These are phyloP conservation scores for Fusarium lyarnte DNA, from an alignment of 2,329 filamentous ascomycete species.

Conservation along the genomic window DNA sequence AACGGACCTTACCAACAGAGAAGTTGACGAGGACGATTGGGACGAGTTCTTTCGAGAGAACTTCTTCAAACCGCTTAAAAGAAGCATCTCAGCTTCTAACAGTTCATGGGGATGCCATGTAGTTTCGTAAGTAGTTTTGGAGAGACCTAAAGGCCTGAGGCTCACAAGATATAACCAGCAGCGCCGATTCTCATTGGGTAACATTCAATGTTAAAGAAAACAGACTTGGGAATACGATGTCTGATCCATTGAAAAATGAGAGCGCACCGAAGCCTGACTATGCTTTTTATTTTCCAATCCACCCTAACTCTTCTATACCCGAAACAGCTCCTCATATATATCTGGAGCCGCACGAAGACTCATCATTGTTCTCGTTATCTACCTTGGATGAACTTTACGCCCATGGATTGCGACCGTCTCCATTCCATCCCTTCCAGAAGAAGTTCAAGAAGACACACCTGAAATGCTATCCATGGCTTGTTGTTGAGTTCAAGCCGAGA, in stretches of 20 bases:
- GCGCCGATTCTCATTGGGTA: not conserved
- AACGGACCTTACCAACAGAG: not conserved
- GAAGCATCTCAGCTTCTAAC: not conserved
- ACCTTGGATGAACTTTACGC: fast-evolving
- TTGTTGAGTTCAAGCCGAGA: not conserved
- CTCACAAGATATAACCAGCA: not conserved
- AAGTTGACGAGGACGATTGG: fast-evolving
- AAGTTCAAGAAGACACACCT: fast-evolving
- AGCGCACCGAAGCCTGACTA: not conserved
- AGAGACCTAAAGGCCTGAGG: fast-evolving
- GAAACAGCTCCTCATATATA: too few relatives aligned
- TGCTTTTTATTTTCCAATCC: not conserved
- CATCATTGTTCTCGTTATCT: not conserved
- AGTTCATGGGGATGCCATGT: not conserved
- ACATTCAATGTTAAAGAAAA: not conserved
- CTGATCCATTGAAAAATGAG: not conserved
- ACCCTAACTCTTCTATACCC: not conserved
- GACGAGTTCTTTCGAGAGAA: fast-evolving
- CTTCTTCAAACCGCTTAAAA: not conserved
- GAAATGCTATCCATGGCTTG: not conserved
- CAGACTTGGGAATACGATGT: not conserved
- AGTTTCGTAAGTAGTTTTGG: not conserved
- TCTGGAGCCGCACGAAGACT: not conserved
- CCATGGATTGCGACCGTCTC: not conserved
- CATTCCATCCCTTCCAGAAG: not conserved